Conservation (phyloP, 257 asterid species). For the Solanum pinnatisectum region DNA sequence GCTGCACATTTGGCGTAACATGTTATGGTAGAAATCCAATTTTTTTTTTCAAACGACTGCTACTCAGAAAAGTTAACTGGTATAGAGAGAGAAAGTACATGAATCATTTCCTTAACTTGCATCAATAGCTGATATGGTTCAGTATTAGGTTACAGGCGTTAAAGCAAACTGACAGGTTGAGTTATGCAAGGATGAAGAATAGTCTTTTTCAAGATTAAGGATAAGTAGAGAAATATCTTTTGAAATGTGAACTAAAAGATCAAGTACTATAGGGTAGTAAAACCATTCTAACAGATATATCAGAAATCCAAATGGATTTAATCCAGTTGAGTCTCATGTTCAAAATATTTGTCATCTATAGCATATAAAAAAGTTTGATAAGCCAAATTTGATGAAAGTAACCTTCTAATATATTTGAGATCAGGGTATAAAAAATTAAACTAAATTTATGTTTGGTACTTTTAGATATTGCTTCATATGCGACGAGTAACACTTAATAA, state of each 20-base stretch:
- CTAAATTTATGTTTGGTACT: not conserved
- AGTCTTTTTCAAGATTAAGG: not conserved
- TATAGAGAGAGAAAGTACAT: not conserved
- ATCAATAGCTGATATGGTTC: not conserved
- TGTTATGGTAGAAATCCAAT: not conserved
- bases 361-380: not conserved
- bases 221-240: not conserved
- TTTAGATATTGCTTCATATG: not conserved
- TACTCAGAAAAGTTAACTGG: not conserved
- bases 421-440: not conserved
- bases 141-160: not conserved
- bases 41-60: not conserved
- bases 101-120: not conserved
- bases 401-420: not conserved
- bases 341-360: not conserved
- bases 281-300: not conserved
- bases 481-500: not conserved
- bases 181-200: not conserved
- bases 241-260: not conserved
- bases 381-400: not conserved
- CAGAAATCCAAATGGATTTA: not conserved
- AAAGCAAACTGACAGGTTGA: not conserved
- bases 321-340: not conserved
- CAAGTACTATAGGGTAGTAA: not conserved
- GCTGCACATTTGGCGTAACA: not conserved